Base-by-base conservation (phyloP, 148 eudicot species). In the Rhododendron ovatum region DNA sequence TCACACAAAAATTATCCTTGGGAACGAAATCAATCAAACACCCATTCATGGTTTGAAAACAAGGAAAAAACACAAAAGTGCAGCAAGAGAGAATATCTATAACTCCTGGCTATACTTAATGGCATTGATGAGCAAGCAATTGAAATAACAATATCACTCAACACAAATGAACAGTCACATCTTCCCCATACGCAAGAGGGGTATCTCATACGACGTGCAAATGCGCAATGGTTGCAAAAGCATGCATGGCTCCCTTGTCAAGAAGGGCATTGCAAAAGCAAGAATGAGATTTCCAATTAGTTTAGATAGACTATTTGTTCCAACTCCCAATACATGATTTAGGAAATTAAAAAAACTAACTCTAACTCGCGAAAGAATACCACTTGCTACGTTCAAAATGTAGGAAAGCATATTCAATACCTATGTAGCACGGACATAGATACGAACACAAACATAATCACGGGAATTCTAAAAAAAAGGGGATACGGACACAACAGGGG, bases 111-210 rank as follows among this genome's bases (percentile, higher is more conserved):
- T 80, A 26, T 12, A 80, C 30, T 50, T 14, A 50, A 28, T 39
- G 26, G 39, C 82, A 80, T 28, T 50, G 61, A n/a, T 80, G 63
- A 80, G 28, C 82, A 80, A 80, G 63, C 39, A 80, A 80, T 80
- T 50, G 61, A 55, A 48, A 28, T 26, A 48, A 13, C n/a, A n/a
- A n/a, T 11, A 48, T 8, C 61, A 26, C 9, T 14, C 61, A 80
- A 50, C 39, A 50, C 18, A 28, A 80, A 33, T 26, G 30, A 80
- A 33, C 17, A 50, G 37, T 51, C 24, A 50, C 7, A 78, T 78
- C 11, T 41, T 22, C 80, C 26, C 7, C 80, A 43, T 41, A 18
- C 14, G 1, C 50, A 77, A 75, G 78, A 48, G 12, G 10, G 83
- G 50, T 14, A 37, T 59, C 73, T 4, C 18, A 59, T 22, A 18